These are phyloP conservation scores for Metarhizium brunneum DNA, from an alignment of 2,329 filamentous ascomycete genomes.

Conservation along the genomic window DNA sequence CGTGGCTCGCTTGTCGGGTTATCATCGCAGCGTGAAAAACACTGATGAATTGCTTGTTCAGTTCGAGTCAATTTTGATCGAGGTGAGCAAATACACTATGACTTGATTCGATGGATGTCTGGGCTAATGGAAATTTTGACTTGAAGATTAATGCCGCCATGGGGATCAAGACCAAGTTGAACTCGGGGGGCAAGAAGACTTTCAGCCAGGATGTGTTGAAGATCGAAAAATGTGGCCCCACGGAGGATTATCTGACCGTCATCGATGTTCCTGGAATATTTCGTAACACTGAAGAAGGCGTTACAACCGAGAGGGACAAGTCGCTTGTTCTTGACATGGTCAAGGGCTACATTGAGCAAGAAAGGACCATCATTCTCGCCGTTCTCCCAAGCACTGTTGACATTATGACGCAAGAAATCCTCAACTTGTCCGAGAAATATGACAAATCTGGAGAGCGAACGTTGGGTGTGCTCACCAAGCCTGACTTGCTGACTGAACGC, in stretches of 20 bases:
- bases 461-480: constrained; percentile 47
- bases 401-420: constrained; percentile 30
- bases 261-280: constrained; percentile 49
- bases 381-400: constrained; percentile 32
- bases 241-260: constrained; percentile 37
- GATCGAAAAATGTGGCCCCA: constrained; percentile 33
- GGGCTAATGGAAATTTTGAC: constrained; percentile 5
- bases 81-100: constrained; percentile 19
- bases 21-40: neutral
- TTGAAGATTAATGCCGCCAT: constrained; percentile 35
- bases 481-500: constrained; percentile 41
- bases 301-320: constrained; percentile 36
- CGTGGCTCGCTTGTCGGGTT: neutral
- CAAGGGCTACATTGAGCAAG: constrained; percentile 32
- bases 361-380: constrained; percentile 38
- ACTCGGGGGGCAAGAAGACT: constrained; percentile 8
- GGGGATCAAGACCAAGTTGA: constrained; percentile 26
- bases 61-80: constrained; percentile 28
- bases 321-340: constrained; percentile 37
- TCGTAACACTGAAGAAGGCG: constrained; percentile 18
- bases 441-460: constrained; percentile 33
- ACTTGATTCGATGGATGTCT: neutral
- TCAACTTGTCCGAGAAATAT: constrained; percentile 23
- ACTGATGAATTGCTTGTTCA: neutral
- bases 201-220: constrained; percentile 38